These are phyloP conservation scores for Tetrapyrgos nigripes DNA, from an alignment of 1,284 basidiomycete genomes.

Conservation along the genomic window DNA sequence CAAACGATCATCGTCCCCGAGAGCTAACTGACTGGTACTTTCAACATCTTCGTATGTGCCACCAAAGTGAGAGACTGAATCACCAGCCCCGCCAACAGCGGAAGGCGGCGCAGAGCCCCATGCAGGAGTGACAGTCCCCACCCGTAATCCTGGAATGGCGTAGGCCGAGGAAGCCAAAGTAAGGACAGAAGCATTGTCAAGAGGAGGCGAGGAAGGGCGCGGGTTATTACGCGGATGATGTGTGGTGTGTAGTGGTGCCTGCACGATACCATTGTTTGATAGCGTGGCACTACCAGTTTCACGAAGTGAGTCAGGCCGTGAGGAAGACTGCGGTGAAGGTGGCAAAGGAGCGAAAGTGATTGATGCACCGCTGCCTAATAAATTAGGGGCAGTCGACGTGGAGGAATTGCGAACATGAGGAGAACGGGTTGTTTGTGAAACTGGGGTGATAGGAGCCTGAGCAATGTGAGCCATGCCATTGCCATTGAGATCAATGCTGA, in stretches of 20 bases:
- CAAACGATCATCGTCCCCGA: slow-evolving; percentile 64
- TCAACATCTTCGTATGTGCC: slow-evolving; percentile 63
- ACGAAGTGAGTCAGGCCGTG: slow-evolving; percentile 51
- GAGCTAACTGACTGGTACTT: slow-evolving; percentile 68
- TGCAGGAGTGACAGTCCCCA: slow-evolving; percentile 39
- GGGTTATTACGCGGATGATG: slow-evolving; percentile 97
- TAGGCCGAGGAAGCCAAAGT: slow-evolving; percentile 94
- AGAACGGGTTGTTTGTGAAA: slow-evolving; percentile 55
- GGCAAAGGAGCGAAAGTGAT: slow-evolving; percentile 76
- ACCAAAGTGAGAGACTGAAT: slow-evolving; percentile 75
- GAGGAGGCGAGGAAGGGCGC: slow-evolving; percentile 86
- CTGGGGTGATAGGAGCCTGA: slow-evolving; percentile 73
- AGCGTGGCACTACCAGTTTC: slow-evolving; percentile 29
- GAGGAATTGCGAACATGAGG: slow-evolving; percentile 66
- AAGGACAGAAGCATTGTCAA: slow-evolving; percentile 90
- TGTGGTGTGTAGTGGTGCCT: slow-evolving; percentile 87
- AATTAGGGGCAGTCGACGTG: slow-evolving; percentile 49
- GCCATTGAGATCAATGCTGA: slow-evolving; percentile 84
- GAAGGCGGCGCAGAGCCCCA: slow-evolving; percentile 56
- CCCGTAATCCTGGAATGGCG: slow-evolving; percentile 63
- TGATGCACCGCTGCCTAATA: slow-evolving; percentile 55
- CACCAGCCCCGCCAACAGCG: slow-evolving; percentile 60
- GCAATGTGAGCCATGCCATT: slow-evolving; percentile 91
- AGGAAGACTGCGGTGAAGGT: slow-evolving; percentile 51
- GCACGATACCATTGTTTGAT: slow-evolving; percentile 40